Base-by-base conservation (phyloP, 495 filamentous ascomycete genomes). In the Ascobolus immersus region DNA sequence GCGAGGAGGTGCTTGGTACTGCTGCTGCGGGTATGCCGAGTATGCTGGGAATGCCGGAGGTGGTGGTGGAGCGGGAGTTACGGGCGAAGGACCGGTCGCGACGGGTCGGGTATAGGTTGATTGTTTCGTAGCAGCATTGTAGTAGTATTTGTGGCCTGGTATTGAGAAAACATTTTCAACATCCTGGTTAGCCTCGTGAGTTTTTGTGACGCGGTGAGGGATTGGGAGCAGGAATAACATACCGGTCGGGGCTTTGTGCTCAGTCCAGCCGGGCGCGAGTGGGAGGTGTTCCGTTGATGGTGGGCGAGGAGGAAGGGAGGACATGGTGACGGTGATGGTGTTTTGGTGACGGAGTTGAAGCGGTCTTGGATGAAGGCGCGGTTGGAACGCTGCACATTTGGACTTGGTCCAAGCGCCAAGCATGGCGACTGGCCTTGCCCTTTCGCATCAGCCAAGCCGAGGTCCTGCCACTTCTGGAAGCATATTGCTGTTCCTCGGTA, bases 221-320 rank as follows among this genome's bases (percentile, higher is more conserved):
- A 35, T 23, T 28, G n/a, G 18, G 20, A 33, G 18, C 11, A 21
- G n/a, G 18, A 18, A 7, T 33, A 21, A 52, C 54, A 21, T 45
- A 71, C 71, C 81, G 36, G 76, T 72, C 11, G 81, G 81, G 37
- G 84, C 77, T 58, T 74, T 80, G 54, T 93, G 81, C 52, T 90
- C 77, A 17, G 77, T 78, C 82, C 82, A 94, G 15, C 77, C 84
- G 15, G 69, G 61, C 5, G 71, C 70, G 3, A 92, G 56, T 12
- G 76, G 69, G 31, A 60, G 57, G 21, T 55, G 39, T n/a, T 41
- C 44, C n/a, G 38, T 39, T 19, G 43, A 22, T 22, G 45, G 32
- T 21, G 32, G 29, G 18, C n/a, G 35, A 8, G 32, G 32, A 6
- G n/a, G n/a, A n/a, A n/a, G n/a, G n/a, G n/a, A n/a, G n/a, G n/a